Evolutionary conservation across 2,329 filamentous ascomycete species (phyloP).

Genomic region (Xylaria sp.): DNA sequence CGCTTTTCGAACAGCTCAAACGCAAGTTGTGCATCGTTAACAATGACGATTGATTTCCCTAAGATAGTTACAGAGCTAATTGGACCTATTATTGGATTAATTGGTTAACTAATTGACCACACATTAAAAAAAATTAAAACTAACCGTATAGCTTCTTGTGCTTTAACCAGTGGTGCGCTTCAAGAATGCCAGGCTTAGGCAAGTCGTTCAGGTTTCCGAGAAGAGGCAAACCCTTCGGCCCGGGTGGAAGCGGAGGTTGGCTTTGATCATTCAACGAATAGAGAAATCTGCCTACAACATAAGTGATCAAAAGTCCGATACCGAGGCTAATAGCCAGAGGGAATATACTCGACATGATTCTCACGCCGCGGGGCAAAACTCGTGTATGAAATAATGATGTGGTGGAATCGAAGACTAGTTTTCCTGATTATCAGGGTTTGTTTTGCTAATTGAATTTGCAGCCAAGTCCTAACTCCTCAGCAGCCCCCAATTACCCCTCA

Average conservation of each 20-base stretch:
- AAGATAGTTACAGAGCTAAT: constrained; percentile 54
- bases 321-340: background rate
- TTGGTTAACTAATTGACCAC: too few species aligned
- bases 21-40: constrained; percentile 52
- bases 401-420: too few species aligned
- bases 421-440: too few species aligned
- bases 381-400: too few species aligned
- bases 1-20: constrained; percentile 52
- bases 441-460: too few species aligned
- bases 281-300: background rate
- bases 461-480: too few species aligned
- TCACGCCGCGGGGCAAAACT: too few species aligned
- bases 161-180: constrained; percentile 54
- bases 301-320: background rate
- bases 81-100: constrained; percentile 38
- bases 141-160: constrained; percentile 50
- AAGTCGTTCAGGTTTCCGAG: constrained; percentile 63
- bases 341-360: too few species aligned
- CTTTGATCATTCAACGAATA: background rate
- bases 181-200: constrained; percentile 51
- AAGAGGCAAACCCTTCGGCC: constrained; percentile 58
- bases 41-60: constrained; percentile 53
- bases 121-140: background rate
- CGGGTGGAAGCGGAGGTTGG: constrained; percentile 54
- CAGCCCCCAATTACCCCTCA: too few species aligned